phyloP scores from a whole-genome alignment of 169 alveolate species.

The Eimeria sp. region DNA sequence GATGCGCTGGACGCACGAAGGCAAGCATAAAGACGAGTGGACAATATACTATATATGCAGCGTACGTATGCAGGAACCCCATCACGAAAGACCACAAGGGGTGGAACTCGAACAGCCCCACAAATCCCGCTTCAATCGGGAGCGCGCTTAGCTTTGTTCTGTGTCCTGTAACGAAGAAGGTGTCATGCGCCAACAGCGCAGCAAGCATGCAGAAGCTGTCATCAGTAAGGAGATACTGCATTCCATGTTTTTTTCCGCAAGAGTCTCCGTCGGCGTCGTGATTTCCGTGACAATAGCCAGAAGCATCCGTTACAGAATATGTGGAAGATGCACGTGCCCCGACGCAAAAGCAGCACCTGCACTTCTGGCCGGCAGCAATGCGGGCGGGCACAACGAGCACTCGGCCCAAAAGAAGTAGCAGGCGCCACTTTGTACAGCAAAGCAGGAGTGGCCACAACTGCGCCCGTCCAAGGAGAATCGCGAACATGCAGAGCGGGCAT shows the following conservation, averaged over 20 bases:
- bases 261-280: neutral
- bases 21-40: constrained; percentile 52
- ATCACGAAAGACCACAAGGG: constrained; percentile 29
- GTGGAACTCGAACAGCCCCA: constrained; percentile 70
- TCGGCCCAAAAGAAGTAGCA: constrained; percentile 44
- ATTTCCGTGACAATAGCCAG: neutral
- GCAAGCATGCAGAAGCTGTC: constrained; percentile 31
- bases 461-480: constrained; percentile 51
- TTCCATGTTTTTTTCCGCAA: neutral
- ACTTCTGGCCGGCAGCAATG: neutral
- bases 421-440: constrained; percentile 59
- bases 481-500: constrained; percentile 52
- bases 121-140: constrained; percentile 72
- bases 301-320: neutral
- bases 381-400: neutral
- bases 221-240: constrained; percentile 43
- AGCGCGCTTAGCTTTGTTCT: constrained; percentile 72
- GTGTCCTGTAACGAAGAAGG: constrained; percentile 74
- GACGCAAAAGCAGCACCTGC: constrained; percentile 39
- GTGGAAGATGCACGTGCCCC: neutral
- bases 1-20: constrained; percentile 56
- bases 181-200: constrained; percentile 34
- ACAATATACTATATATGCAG: constrained; percentile 24
- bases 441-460: constrained; percentile 52
- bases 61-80: constrained; percentile 63